Percentiles rank a stretch among this genome's conserved stretches.
These are phyloP conservation scores for Tricholomella constricta DNA, from an alignment of 768 basidiomycete genomes.

Conservation along the genomic window DNA sequence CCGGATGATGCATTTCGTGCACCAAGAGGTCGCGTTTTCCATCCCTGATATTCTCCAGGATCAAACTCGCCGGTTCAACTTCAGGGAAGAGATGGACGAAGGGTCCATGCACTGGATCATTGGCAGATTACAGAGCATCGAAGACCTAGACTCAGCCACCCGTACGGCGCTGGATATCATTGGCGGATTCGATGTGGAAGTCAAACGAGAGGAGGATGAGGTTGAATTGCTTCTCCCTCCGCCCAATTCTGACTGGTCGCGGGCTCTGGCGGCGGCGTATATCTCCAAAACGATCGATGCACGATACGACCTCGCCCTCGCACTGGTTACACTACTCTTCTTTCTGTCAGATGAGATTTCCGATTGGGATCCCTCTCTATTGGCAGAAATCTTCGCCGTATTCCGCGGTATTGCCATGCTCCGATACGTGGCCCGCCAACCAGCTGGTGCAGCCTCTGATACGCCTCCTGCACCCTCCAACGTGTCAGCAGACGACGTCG, in stretches of 20 bases:
- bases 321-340: constrained; percentile 66
- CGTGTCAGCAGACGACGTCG: constrained; percentile 51
- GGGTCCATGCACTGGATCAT: constrained; percentile 61
- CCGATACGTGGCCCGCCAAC: constrained; percentile 59
- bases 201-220: constrained; percentile 80
- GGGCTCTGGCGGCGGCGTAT: constrained; percentile 64
- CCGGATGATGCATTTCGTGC: constrained; percentile 61
- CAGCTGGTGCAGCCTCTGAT: constrained; percentile 39
- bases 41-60: constrained; percentile 75
- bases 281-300: constrained; percentile 63
- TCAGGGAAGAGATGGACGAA: constrained; percentile 60
- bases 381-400: constrained; percentile 77
- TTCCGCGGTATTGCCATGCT: constrained; percentile 79
- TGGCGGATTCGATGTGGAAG: constrained; percentile 66
- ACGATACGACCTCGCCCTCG: constrained; percentile 73
- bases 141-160: constrained; percentile 56
- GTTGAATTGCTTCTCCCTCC: constrained; percentile 55
- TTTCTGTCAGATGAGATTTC: constrained; percentile 68
- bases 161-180: constrained; percentile 67
- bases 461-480: constrained; percentile 15
- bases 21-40: constrained; percentile 78
- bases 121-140: constrained; percentile 57
- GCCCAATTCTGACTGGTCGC: constrained; percentile 61
- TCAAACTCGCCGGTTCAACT: constrained; percentile 53
- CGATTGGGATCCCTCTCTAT: constrained; percentile 62